Base-by-base conservation (phyloP, 2,329 filamentous ascomycete genomes). In the Atkinsonella texensis region DNA sequence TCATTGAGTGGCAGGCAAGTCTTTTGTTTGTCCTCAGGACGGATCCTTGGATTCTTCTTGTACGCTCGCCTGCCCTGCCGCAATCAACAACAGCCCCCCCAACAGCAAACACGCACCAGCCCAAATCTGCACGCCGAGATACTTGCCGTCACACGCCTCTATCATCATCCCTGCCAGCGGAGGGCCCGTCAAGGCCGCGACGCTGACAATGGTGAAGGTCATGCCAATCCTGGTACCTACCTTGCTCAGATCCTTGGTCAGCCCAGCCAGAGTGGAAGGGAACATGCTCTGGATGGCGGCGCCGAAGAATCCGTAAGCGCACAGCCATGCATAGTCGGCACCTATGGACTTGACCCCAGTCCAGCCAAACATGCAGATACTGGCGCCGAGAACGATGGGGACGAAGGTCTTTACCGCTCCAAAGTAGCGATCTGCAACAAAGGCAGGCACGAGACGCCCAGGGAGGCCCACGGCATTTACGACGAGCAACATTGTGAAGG, bases 201-300 rank as follows among this genome's bases (percentile, higher is more conserved):
- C 71, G 55, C 75, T 78, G 52, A 75, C 71, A 17, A 80, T 74
- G 0, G 74, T 76, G 47, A 82, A 81, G 1, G 75, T 67, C 79
- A 83, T 82, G 48, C 79, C 79, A 55, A 81, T 78, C 7, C 77
- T 66, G 2, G 75, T 74, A 0, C 79, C 79, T 4, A 71, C 68
- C 60, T 79, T 79, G 12, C 70, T 65, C 54, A 77, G 60, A 56
- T 82, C 77, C 4, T 68, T 69, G 4, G 74, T 78, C 51, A 83
- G 62, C 28, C 75, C 58, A 1, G 63, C 64, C 12, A 63, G 55
- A 6, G 64, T 63, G 0, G 82, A 80, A 0, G 84, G 83, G 58
- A 87, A 86, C 11, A 88, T 62, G 7, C 75, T 75, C 64, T 87
- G 83, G 46, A 87, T 77, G 0, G 74, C 80, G 0, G 81, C 82